Base-by-base conservation (phyloP, 2,329 filamentous ascomycete genomes). In the Stachybotrys elegans region DNA sequence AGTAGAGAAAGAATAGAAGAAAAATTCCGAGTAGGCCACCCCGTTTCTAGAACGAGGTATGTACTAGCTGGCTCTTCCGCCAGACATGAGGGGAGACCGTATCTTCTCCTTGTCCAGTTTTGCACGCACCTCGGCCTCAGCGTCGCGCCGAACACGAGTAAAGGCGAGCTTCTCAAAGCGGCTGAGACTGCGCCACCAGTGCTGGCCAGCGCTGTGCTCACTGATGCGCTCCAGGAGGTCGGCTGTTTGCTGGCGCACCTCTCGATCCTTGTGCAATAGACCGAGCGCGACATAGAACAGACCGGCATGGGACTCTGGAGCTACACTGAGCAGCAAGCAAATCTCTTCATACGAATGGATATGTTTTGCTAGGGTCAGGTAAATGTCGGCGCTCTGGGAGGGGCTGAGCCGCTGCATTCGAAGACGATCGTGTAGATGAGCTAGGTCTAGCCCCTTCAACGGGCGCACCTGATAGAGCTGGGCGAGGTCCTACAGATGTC, bases 261-360 rank as follows among this genome's bases (percentile, higher is more conserved):
- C 85, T 27, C 76, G 74, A 51, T 91, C 83, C 44, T 90, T 89
- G 69, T 98, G 93, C 62, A 97, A 96, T 6, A 98, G 72, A 0
- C 93, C 93, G 42, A 97, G 77, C 5, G 86, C 88, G 21, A 98
- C 69, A 56, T 96, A 95, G 62, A 97, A 97, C 4, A 97, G 75
- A 0, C 89, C 93, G 1, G 86, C 87, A 55, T 93, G 88, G 22
- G 82, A 87, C 66, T 95, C 89, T 7, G 89, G 89, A 6, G 89
- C 84, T 6, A 93, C 86, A 22, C 81, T 84, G 6, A 95, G 75
- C 6, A 95, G 74, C 46, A 95, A 83, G 55, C 86, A 91, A 49
- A 95, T 88, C 55, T 92, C 88, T 54, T 88, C 86, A 60, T 94
- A 93, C 20, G 84, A 81, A 54, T 85, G 83, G 34, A 91, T 84